Conservation (phyloP, 108 stramenopile species). For the Cyclotella baltica region DNA sequence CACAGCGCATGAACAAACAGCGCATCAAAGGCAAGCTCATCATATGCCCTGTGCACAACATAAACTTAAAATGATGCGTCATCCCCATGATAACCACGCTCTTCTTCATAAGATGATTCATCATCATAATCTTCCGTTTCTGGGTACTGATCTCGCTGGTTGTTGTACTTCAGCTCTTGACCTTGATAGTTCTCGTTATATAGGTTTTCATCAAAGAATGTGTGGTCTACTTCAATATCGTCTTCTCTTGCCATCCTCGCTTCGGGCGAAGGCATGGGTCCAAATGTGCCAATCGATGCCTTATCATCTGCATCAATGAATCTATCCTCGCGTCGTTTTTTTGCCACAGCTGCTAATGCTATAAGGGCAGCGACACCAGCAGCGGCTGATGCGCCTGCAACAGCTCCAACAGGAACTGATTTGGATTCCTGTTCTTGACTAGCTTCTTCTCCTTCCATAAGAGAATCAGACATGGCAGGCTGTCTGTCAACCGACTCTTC, state of each 20-base stretch:
- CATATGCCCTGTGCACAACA: too few species aligned
- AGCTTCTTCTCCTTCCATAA: not conserved
- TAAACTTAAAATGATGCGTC: too few species aligned
- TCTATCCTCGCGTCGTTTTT: not conserved
- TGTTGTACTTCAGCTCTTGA: not conserved
- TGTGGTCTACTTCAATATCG: slow-evolving; percentile 15
- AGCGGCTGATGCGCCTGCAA: slow-evolving; percentile 6
- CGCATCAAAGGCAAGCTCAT: too few species aligned
- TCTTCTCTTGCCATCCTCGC: slow-evolving; percentile 4
- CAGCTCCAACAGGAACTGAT: slow-evolving; percentile 4
- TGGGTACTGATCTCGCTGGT: not conserved
- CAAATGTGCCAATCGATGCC: not conserved
- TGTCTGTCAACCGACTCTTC: not conserved
- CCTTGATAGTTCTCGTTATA: not conserved
- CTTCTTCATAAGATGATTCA: not conserved
- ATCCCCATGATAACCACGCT: slow-evolving; percentile 1
- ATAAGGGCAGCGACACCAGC: not conserved
- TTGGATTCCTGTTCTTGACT: not conserved
- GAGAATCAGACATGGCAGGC: not conserved
- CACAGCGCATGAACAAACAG: too few species aligned
- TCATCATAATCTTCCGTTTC: not conserved
- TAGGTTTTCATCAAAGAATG: not conserved
- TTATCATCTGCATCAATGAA: slow-evolving; percentile 18
- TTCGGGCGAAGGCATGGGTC: not conserved
- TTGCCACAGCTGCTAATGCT: not conserved